Evolutionary conservation across 371 early-diverging fungal genomes (phyloP).

Genomic region (Apophysomyces sp.): DNA sequence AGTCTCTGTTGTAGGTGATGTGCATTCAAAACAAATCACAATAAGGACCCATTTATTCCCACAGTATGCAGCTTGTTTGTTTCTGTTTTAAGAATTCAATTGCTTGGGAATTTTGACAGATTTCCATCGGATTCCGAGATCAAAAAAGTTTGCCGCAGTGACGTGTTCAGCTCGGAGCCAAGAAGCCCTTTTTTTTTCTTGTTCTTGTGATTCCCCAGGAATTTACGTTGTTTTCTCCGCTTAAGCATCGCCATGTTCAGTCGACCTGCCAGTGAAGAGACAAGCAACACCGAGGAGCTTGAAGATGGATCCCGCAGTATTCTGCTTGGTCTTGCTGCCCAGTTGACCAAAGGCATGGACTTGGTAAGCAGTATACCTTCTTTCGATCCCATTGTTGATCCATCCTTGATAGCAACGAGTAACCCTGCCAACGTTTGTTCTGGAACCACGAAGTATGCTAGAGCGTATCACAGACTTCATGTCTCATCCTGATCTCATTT

Average conservation of each 20-base stretch:
- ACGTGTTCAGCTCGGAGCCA: neutral
- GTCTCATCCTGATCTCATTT: conserved; percentile 84
- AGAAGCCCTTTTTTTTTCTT: neutral
- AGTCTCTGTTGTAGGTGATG: too few relatives aligned
- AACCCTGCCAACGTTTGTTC: conserved; percentile 94
- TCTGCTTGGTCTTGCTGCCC: conserved; percentile 79
- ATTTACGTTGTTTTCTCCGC: neutral
- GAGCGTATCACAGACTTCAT: conserved; percentile 94
- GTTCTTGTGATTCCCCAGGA: neutral
- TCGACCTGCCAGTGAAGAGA: conserved; percentile 12
- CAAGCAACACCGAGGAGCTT: conserved; percentile 70
- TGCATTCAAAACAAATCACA: too few relatives aligned
- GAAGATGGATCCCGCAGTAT: conserved; percentile 89
- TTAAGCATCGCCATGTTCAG: neutral
- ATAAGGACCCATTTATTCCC: too few relatives aligned
- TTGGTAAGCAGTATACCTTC: conserved; percentile 38
- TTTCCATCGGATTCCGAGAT: too few relatives aligned
- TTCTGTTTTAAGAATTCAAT: too few relatives aligned
- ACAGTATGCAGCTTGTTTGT: too few relatives aligned
- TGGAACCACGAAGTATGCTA: conserved; percentile 90
- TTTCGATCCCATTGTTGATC: neutral
- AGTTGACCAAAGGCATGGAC: conserved; percentile 87
- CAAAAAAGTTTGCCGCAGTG: too few relatives aligned
- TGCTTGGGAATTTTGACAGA: too few relatives aligned
- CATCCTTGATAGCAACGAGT: conserved; percentile 54